Conservation (phyloP, 2,329 filamentous ascomycete species). For the Zymoseptoria passerinii region DNA sequence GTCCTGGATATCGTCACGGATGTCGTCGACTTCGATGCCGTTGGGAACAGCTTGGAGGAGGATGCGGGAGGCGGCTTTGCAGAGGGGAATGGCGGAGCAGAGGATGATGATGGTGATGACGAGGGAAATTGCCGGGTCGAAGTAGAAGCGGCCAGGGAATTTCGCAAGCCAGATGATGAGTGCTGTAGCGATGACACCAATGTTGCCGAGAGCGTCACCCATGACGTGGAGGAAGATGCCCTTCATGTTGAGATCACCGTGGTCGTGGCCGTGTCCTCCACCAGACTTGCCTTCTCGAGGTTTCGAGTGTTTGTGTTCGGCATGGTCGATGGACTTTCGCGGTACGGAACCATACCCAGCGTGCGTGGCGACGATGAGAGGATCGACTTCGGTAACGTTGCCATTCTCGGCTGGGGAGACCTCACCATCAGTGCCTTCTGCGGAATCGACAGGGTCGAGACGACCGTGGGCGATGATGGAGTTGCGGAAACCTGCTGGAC, state of each 20-base stretch:
- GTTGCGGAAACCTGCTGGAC: conserved; percentile 82
- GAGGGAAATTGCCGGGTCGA: conserved; percentile 84
- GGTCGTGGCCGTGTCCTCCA: conserved; percentile 62
- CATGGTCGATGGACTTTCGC: conserved; percentile 30
- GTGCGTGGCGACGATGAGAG: conserved; percentile 21
- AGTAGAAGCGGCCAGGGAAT: conserved; percentile 74
- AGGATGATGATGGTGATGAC: conserved; percentile 78
- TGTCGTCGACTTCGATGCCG: conserved; percentile 78
- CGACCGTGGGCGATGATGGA: conserved; percentile 82
- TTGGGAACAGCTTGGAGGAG: conserved; percentile 89
- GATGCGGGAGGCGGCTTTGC: conserved; percentile 73
- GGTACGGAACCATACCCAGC: conserved; percentile 21
- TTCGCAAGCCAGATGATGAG: conserved; percentile 86
- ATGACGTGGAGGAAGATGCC: conserved; percentile 62
- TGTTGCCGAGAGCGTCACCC: conserved; percentile 76
- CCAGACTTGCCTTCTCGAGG: conserved; percentile 52
- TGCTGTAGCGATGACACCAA: conserved; percentile 75
- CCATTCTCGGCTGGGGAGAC: conserved; percentile 36
- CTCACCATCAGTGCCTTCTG: conserved; percentile 49
- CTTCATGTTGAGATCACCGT: conserved; percentile 91
- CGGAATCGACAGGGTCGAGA: conserved; percentile 47
- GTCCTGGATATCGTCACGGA: conserved; percentile 80
- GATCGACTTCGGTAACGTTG: conserved; percentile 24
- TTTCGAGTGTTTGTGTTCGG: conserved; percentile 69
- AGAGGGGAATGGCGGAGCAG: conserved; percentile 68